These are phyloP conservation scores for Heliamphora pulchella DNA, from an alignment of 179 eudicot genomes.

Conservation along the genomic window DNA sequence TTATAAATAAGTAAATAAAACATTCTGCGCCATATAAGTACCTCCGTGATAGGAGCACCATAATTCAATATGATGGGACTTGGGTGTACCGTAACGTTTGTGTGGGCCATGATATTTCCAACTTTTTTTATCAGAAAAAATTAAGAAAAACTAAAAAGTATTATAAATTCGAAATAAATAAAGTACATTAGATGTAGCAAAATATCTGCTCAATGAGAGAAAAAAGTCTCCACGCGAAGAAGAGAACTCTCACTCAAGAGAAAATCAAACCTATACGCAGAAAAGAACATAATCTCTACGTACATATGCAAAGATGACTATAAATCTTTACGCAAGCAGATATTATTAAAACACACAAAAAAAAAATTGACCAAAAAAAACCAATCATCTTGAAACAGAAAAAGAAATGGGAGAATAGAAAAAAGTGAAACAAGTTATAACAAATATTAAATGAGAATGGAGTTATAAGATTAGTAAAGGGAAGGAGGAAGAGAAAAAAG, in stretches of 20 bases:
- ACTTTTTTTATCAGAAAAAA: constrained; percentile 26
- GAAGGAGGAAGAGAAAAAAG: constrained; percentile 8
- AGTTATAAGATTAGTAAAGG: constrained; percentile 16
- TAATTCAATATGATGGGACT: constrained; percentile 24
- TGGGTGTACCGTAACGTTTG: background rate
- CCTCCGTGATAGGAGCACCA: constrained; percentile 18
- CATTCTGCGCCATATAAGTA: background rate
- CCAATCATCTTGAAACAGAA: background rate
- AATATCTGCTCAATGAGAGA: no score
- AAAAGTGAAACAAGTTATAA: background rate
- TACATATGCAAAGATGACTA: no score
- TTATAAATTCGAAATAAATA: no score
- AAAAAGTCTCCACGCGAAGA: no score
- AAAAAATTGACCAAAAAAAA: no score
- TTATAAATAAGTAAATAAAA: background rate
- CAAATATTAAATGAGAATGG: background rate
- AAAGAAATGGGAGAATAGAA: background rate
- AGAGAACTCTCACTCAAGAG: no score
- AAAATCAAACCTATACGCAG: no score
- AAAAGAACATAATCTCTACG: no score
- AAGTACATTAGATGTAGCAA: no score
- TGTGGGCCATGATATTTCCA: constrained; percentile 18
- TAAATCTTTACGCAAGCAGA: no score
- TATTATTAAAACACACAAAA: no score
- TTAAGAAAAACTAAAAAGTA: background rate